phyloP scores from a whole-genome alignment of 768 basidiomycete species.

The Coprinopsis strossmayeri region DNA sequence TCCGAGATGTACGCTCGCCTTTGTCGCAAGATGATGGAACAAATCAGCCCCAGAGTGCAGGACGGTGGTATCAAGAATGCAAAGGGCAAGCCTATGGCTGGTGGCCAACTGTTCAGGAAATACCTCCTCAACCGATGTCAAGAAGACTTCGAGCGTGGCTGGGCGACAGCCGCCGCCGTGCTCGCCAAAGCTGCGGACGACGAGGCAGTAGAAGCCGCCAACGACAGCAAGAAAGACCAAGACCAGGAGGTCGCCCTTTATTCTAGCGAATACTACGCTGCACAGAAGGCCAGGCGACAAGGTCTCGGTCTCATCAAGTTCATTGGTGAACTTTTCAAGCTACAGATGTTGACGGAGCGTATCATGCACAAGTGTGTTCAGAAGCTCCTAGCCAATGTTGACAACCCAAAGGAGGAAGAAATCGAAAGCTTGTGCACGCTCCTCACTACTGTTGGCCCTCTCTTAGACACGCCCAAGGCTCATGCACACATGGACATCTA shows the following conservation, averaged over 20 bases:
- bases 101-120: constrained; percentile 93
- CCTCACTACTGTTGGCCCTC: constrained; percentile 78
- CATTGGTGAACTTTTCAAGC: constrained; percentile 97
- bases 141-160: constrained; percentile 95
- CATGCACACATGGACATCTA: constrained; percentile 87
- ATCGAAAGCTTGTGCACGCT: constrained; percentile 95
- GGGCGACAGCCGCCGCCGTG: constrained; percentile 79
- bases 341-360: constrained; percentile 96
- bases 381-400: constrained; percentile 88
- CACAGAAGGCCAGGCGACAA: constrained; percentile 94
- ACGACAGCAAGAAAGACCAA: too few species aligned
- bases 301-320: constrained; percentile 97
- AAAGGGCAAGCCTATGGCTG: constrained; percentile 86
- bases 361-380: constrained; percentile 99
- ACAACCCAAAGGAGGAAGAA: constrained; percentile 96
- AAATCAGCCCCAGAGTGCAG: constrained; percentile 79
- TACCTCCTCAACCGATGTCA: constrained; percentile 96
- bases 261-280: constrained; percentile 94
- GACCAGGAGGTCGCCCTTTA: constrained; percentile 71
- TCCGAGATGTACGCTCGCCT: constrained; percentile 97
- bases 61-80: constrained; percentile 79
- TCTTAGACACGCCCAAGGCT: constrained; percentile 77
- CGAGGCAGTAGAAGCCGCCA: too few species aligned
- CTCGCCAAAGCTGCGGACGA: constrained; percentile 66
- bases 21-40: constrained; percentile 94